A percentile compares a stretch with the other conserved stretches of the same genome.
Evolutionary conservation across 257 asterid species (phyloP).

Genomic region (Coffea eugenioides): DNA sequence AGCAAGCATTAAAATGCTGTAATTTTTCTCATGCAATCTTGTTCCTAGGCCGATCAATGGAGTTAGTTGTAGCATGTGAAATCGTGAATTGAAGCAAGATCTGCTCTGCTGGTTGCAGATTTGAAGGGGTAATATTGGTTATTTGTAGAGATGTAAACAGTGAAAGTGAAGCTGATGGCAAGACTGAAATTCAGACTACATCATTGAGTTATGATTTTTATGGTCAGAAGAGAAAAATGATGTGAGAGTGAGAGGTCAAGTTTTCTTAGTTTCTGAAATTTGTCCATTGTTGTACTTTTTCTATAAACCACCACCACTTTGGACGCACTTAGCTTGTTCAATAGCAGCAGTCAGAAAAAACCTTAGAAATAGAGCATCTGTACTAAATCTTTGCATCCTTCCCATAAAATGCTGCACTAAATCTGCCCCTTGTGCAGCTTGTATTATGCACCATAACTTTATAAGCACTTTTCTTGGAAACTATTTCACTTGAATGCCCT

Average conservation of each 20-base stretch:
- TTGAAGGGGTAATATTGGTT: not conserved
- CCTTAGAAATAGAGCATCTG: not conserved
- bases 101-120: not conserved
- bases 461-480: not conserved
- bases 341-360: not conserved
- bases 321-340: not conserved
- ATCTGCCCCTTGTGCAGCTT: not conserved
- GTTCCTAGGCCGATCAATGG: not conserved
- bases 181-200: not conserved
- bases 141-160: not conserved
- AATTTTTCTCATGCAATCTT: not conserved
- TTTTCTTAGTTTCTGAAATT: not conserved
- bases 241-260: not conserved
- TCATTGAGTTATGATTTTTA: conserved; percentile 12
- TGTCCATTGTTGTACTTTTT: not conserved
- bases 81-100: not conserved
- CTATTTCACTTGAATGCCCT: not conserved
- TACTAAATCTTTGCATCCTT: not conserved
- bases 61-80: not conserved
- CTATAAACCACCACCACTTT: not conserved
- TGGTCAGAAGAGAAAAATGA: conserved; percentile 15
- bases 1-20: not conserved
- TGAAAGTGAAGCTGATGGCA: not conserved
- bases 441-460: not conserved
- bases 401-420: not conserved